Evolutionary conservation across 192 early-diverging fungal species (phyloP), one percentile per base, ranked within the genome.

Genomic region (Powellomyces hirtus): DNA sequence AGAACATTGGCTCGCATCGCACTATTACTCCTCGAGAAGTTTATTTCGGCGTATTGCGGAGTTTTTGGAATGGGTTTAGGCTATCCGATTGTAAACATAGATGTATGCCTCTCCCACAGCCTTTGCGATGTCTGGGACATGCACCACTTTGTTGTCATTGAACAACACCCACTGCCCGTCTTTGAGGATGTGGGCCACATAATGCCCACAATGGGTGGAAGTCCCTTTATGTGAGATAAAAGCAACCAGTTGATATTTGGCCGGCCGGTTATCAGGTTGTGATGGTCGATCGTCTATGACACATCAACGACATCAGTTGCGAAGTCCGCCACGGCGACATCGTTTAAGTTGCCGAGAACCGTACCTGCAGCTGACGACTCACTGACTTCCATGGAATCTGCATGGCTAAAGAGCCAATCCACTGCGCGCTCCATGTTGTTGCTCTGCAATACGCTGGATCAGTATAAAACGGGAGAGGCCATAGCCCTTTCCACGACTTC

Each of bases 201-300:
- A 99, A 74, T 99, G 97, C 29, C 97, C 97, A 72, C 90, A 95
- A 73, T 95, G 92, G 4, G 93, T 87, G 3, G 96, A 97, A 13
- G 94, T 89, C 10, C 97, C 97, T 72, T 92, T 92, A 85, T 99
- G 97, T 35, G 91, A 94, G 42, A 99, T 88, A 78, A 97, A 93
- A 10, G 89, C 89, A 8, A 83, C 65, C 6, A 99, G 72, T 52
- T 72, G 60, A 77, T 90, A 96, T 38, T 81, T 71, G 60, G 77
- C 45, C 36, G 77, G 61, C 10, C 57, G 58, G 29, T 20, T 71
- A 45, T 79, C 70, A 18, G 45, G 56, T 16, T 16, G 34, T 3
- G 26, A n/a, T n/a, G n/a, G n/a, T n/a, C n/a, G n/a, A n/a, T 6
- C 24, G 50, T n/a, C n/a, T n/a, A n/a, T n/a, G n/a, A n/a, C n/a